Percentiles rank a stretch among this genome's conserved stretches.
Conservation (phyloP, 306 rosid genomes). For the Prosopis cineraria region DNA sequence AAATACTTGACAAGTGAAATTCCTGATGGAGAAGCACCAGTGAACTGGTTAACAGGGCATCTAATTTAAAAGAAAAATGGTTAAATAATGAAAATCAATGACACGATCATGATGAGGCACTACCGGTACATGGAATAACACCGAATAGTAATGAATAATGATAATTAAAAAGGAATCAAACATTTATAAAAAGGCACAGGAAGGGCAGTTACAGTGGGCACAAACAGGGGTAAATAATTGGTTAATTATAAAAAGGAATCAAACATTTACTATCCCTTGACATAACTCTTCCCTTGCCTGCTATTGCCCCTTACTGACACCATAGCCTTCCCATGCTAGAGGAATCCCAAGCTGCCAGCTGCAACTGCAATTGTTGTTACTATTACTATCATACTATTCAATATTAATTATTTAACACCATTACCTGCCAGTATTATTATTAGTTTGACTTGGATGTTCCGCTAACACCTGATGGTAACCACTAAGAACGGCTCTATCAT, state of each 20-base stretch:
- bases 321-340: background rate
- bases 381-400: too few relatives aligned
- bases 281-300: background rate
- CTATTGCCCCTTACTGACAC: background rate
- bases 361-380: background rate
- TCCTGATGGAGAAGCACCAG: too few relatives aligned
- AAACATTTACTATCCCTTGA: background rate
- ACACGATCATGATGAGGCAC: background rate
- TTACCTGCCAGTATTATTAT: too few relatives aligned
- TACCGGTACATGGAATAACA: background rate
- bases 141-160: background rate
- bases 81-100: too few relatives aligned
- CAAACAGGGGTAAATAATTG: background rate
- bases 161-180: background rate
- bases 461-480: too few relatives aligned
- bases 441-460: too few relatives aligned
- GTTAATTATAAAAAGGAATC: background rate
- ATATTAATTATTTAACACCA: too few relatives aligned
- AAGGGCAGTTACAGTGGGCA: background rate
- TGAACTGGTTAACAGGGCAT: too few relatives aligned
- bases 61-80: too few relatives aligned
- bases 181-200: too few relatives aligned
- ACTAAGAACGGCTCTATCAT: too few relatives aligned
- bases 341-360: background rate
- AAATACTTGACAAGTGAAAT: background rate